Conservation (phyloP, 2,329 filamentous ascomycete species). For the Penicillium vulpinum region DNA sequence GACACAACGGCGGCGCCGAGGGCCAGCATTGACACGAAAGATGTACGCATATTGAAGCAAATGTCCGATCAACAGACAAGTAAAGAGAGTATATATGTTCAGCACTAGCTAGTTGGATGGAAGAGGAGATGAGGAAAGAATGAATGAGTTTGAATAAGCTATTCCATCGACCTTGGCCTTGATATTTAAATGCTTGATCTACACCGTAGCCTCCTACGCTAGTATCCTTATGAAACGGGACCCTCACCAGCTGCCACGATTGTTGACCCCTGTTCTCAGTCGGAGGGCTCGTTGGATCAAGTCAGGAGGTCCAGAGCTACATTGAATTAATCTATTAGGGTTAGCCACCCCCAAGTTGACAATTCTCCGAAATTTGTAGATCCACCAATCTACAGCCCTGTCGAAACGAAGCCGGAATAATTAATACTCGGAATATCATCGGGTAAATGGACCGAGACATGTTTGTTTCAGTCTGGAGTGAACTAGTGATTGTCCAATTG, state of each 20-base stretch:
- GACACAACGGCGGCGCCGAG: constrained; percentile 23
- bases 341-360: not conserved
- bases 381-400: not conserved
- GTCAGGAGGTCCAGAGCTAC: no score
- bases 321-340: not conserved
- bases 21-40: constrained; percentile 18
- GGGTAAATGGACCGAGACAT: not conserved
- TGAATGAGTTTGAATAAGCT: constrained; percentile 7
- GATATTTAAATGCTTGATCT: constrained; percentile 5
- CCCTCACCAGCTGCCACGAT: not conserved
- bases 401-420: not conserved
- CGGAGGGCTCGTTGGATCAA: not conserved
- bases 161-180: not conserved
- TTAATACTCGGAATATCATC: not conserved
- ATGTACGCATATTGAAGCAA: constrained; percentile 22
- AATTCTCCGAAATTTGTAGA: constrained; percentile 1
- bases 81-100: constrained; percentile 11
- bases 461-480: not conserved
- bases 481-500: not conserved
- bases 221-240: constrained; percentile 2
- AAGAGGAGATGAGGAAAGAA: not conserved
- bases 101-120: not conserved
- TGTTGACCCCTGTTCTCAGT: not conserved
- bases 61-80: constrained; percentile 26
- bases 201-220: not conserved